Base-by-base conservation (phyloP, 192 early-diverging fungal species). In the Coemansia sp. region DNA sequence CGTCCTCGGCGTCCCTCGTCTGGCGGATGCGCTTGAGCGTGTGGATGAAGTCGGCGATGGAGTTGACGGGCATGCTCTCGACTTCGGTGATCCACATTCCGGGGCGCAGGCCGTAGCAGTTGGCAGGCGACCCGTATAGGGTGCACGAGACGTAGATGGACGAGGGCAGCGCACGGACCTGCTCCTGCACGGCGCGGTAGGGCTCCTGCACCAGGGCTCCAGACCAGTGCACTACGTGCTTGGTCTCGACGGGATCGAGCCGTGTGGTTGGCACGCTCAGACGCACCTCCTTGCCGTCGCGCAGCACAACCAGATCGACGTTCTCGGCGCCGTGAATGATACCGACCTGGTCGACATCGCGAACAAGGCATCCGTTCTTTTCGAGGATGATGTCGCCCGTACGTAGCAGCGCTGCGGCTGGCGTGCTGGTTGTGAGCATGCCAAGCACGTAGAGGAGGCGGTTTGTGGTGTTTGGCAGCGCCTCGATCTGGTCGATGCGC, bases 31-130 rank as follows among this genome's bases (percentile, higher is more conserved):
- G 71, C 60, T 85, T 21, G 72, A 85, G 65, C 61, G 71, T 59
- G 55, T 69, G 63, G 45, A 92, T 73, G 62, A 93, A 93, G 18
- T 86, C 85, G 62, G 90, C 88, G 26, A 93, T 46, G 9, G 85
- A 83, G 8, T 52, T 61, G 34, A 93, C 88, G 1, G 87, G 78
- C 1, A 71, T 72, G 44, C 87, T 87, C 63, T 91, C 88, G 4
- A 93, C 77, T 66, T 93, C 90, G 6, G 87, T 89, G 38, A 93
- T 89, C 89, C 89, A 93, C 45, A 93, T 89, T 14, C 90, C 90
- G 0, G 91, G 90, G 5, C 88, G 84, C 24, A 91, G 66, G 61
- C 88, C 63, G 72, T 87, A 58, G 85, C 87, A 68, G 57, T 87
- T 89, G 7, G 90, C 90, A 0, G 91, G 91, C 24, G 91, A 90